phyloP scores from a whole-genome alignment of 2,329 filamentous ascomycete genomes.

The Ophiostoma montium region DNA sequence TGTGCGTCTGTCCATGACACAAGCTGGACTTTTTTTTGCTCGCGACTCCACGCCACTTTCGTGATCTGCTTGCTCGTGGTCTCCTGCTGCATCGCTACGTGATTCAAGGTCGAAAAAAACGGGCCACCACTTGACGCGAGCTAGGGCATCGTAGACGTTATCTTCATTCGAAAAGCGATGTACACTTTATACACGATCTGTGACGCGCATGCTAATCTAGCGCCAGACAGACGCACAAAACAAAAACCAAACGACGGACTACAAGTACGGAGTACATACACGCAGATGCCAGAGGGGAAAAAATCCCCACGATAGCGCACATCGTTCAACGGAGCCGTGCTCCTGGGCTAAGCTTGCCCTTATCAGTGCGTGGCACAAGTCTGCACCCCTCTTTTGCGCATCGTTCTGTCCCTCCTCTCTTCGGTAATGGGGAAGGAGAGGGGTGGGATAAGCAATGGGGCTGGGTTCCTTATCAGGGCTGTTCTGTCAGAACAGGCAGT shows the following conservation, averaged over 20 bases:
- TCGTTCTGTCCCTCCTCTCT: neutral
- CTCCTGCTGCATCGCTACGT: too few species aligned
- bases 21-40: too few species aligned
- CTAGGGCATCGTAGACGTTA: too few species aligned
- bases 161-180: neutral
- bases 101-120: too few species aligned
- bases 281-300: neutral
- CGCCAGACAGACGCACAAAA: constrained; percentile 1
- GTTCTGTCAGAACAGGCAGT: neutral
- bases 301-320: neutral
- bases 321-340: neutral
- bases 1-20: too few species aligned
- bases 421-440: neutral
- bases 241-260: neutral
- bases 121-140: too few species aligned
- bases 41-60: too few species aligned
- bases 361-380: neutral
- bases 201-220: neutral
- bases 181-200: neutral
- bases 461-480: neutral
- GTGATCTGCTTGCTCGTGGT: too few species aligned
- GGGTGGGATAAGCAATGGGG: neutral
- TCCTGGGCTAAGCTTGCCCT: neutral
- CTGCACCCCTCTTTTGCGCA: neutral
- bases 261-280: too few species aligned